Base-by-base conservation (phyloP, 23 red algal species). In the Agarophyton chilense region DNA sequence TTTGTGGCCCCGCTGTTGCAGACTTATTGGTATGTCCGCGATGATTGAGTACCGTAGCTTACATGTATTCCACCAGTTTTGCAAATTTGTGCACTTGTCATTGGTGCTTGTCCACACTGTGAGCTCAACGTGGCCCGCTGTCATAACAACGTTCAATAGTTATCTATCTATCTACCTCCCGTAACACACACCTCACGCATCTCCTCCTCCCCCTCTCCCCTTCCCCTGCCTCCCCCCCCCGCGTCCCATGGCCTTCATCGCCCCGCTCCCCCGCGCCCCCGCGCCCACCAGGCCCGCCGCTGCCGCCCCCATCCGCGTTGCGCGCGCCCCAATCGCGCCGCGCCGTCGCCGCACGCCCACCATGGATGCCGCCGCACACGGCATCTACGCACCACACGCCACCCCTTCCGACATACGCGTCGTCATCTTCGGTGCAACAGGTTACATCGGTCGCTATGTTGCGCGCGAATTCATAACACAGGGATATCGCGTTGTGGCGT, bases 381-480 rank as follows among this genome's bases (percentile, higher is more conserved):
- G 92, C 38, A 82, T 95, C 32, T 95, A 90, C 82, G 36, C 51
- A 7, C 79, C 83, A 7, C 12, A 68, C 36, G 82, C 92, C 33
- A 40, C n/a, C 9, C 83, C 83, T 3, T 12, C 17, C 18, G 24
- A 45, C 35, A 58, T 88, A 28, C 83, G 77, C 35, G 92, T 89
- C 18, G 84, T 95, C 1, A 70, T 95, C 21, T 95, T 95, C 46
- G 92, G 92, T 39, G 84, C 83, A 7, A 95, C 92, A 9, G 92
- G 92, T 22, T 95, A 95, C 64, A 95, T 95, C 32, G 92, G 92
- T 14, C 79, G 84, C 11, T 89, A 66, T 16, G 92, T 95, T 26
- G 76, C 73, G 45, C 11, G 18, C 8, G 84, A 95, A 53, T 90
- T 95, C 39, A 33, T 84, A 7, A 26, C 33, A 57, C 92, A 78